A percentile compares a stretch with the other conserved stretches of the same genome.
Evolutionary conservation across 768 basidiomycete genomes (phyloP).

Genomic region (Wakefieldia striispora): DNA sequence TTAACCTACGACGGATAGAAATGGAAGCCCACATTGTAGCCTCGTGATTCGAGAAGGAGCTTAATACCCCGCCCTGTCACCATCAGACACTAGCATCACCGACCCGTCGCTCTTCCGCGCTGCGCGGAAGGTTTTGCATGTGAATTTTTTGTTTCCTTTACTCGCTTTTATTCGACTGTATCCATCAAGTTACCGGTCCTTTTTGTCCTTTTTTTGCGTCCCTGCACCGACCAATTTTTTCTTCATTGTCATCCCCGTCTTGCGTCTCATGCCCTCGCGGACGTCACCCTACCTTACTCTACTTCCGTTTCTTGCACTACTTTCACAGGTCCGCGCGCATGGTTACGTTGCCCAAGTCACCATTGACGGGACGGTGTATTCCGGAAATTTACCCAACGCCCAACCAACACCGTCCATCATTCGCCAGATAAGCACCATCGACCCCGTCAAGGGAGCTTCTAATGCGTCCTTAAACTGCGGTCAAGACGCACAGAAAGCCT

Average conservation of each 20-base stretch:
- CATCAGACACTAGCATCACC: conserved; percentile 1
- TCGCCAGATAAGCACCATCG: conserved; percentile 41
- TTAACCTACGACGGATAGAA: background rate
- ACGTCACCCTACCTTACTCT: conserved; percentile 1
- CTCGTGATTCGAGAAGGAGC: conserved; percentile 21
- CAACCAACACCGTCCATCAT: conserved; percentile 40
- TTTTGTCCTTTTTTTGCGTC: background rate
- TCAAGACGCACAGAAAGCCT: conserved; percentile 45
- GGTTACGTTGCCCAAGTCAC: conserved; percentile 42
- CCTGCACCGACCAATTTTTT: background rate
- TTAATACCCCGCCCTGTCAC: conserved; percentile 18
- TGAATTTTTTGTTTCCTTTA: background rate
- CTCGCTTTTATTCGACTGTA: background rate
- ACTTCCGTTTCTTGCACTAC: conserved; percentile 4
- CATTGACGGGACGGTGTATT: conserved; percentile 44
- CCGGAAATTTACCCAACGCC: conserved; percentile 44
- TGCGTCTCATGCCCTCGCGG: conserved; percentile 6
- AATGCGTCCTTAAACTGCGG: conserved; percentile 65
- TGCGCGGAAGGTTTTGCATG: conserved; percentile 3
- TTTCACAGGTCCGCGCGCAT: conserved; percentile 36
- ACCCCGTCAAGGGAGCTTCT: conserved; percentile 54
- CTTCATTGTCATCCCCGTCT: background rate
- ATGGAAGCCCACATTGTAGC: conserved; percentile 14
- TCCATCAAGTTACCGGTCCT: background rate
- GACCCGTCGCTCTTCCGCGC: background rate